phyloP scores from a whole-genome alignment of 163 green algal species.

The Smithsoniella earleae region DNA sequence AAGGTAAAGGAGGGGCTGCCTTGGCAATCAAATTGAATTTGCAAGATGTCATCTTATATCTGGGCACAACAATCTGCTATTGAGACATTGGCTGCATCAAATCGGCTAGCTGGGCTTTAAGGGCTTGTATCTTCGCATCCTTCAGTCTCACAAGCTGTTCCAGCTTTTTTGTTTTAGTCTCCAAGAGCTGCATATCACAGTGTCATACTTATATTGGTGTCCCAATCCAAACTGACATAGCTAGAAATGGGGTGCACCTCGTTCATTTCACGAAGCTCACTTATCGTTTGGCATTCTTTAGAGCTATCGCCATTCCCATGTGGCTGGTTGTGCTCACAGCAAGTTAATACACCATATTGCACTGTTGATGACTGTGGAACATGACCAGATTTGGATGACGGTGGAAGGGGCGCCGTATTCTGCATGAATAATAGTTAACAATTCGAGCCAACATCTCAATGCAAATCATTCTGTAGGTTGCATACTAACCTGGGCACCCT shows the following conservation, averaged over 20 bases:
- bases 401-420: constrained; percentile 1
- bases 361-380: no score
- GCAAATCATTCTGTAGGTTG: no score
- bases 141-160: constrained; percentile 90
- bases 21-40: no score
- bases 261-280: constrained; percentile 65
- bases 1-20: no score
- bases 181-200: constrained; percentile 21
- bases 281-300: constrained; percentile 48
- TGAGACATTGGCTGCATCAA: no score
- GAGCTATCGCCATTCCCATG: no score
- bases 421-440: not conserved
- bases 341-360: no score
- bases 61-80: no score
- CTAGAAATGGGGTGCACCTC: constrained; percentile 41
- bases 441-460: constrained; percentile 44
- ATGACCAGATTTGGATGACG: not conserved
- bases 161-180: constrained; percentile 86
- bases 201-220: no score
- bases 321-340: no score
- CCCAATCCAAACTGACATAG: not conserved
- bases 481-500: no score
- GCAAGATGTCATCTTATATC: no score
- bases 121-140: constrained; percentile 80
- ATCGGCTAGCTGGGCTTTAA: constrained; percentile 69